Base-by-base conservation (phyloP, 192 early-diverging fungal genomes). In the Gamsiella multidivaricata region DNA sequence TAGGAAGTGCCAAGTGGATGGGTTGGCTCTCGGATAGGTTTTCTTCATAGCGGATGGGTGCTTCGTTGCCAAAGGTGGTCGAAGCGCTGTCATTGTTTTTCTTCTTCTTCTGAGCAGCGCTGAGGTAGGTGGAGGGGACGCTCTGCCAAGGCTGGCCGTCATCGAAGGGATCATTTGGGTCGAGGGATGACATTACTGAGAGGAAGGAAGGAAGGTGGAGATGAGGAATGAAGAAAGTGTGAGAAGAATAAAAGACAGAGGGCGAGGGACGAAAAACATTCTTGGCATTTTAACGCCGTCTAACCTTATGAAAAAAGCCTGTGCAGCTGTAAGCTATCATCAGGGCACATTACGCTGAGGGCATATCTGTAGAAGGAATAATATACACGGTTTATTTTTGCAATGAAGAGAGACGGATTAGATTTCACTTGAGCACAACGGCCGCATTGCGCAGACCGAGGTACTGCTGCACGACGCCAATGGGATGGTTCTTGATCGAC, bases 401-500 rank as follows among this genome's bases (percentile, higher is more conserved):
- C 2, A 29, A 46, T 3, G 10, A 34, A 32, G 26, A 26, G 26
- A 25, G 22, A 49, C 14, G 32, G 11, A 15, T 1, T 17, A 5
- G 0, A 2, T 9, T 47, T 71, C 78, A 91, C 54, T 83, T 87
- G 25, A 95, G 84, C 26, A 91, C 87, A 32, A 94, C 92, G 18
- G 84, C 89, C 39, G 95, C 95, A 61, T 93, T 91, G 54, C 95
- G 83, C 52, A 91, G 82, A 29, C 82, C 92, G 53, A 95, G 85
- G 75, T 95, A 94, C 49, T 83, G 81, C 75, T 96, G 95, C 53
- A 94, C 91, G n/a, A 87, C 82, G 22, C 88, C 86, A n/a, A 89
- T 91, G 36, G 89, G 88, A 69, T 94, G 73, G 32, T 82, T 83
- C 54, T 89, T 87, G 43, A 95, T 88, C 42, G 87, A 80, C 67